Base-by-base conservation (phyloP, 345 rosid genomes). In the Zanthoxylum bungeanum region DNA sequence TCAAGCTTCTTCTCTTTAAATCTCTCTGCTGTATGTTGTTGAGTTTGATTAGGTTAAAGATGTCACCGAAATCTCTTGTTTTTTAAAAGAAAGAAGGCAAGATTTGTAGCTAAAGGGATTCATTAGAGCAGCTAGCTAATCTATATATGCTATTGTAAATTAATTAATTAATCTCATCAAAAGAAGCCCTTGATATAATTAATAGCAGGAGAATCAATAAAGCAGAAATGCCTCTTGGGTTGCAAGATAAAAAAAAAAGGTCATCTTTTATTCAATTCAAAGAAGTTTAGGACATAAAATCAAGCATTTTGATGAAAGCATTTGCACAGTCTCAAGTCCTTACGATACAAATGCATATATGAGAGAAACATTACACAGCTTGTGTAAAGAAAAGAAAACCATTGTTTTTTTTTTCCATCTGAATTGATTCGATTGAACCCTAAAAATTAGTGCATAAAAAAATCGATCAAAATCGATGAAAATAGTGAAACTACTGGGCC, bases 211-310 rank as follows among this genome's bases (percentile, higher is more conserved):
- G 50, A 46, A 46, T 46, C 12, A 16, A 27, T 1, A 24, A 55
- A 22, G 12, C 24, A 58, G 34, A 58, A 33, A 17, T 11, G 7
- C 39, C 10, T 17, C 62, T 58, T 31, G 22, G 39, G 62, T 58
- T 58, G 21, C 9, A 58, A 58, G 22, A 58, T 30, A 58, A 58
- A 55, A 6, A 55, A 55, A 5, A n/a, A n/a, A n/a, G n/a, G n/a
- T 27, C 60, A 53, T 25, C 33, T 11, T 27, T 52, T 27, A 2
- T n/a, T n/a, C 60, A 55, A 27, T 25, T 11, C 33, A 27, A 55
- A 56, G 7, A 30, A 63, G 66, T 21, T 31, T 65, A 19, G 40
- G 70, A 50, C 57, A 50, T 65, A 47, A 47, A 28, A 65, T 65
- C 28, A 47, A 44, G 37, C 3, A 33, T n/a, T n/a, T n/a, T n/a